Base-by-base conservation (phyloP, 129 eudicot genomes). In the Tanacetum coccineum region DNA sequence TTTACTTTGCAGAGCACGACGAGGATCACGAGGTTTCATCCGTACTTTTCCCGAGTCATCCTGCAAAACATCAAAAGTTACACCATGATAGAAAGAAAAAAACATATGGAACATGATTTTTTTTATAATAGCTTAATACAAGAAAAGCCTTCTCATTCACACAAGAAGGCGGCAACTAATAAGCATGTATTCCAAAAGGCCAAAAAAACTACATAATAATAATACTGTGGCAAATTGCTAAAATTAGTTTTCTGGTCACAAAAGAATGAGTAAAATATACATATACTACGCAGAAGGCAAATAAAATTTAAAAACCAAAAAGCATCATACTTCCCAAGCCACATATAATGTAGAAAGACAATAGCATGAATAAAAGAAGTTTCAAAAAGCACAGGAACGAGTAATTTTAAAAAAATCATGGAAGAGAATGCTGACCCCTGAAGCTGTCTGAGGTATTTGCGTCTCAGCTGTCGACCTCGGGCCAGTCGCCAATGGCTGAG, bases 11-110 rank as follows among this genome's bases (percentile, higher is more conserved):
- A 94, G 88, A 65, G 77, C 81, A 59, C 99, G 99, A 9, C 99
- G 97, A 62, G 99, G 99, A 62, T 94, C 99, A 53, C 99, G 97
- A 32, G 95, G 90, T 73, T 94, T 94, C 99, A 94, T 94, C 26
- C 93, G 95, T 67, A 82, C 75, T 77, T 79, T 89, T 26, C 81
- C 86, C 0, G 67, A 59, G 62, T 84, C 95, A 47, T 93, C 96
- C 92, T 86, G 90, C 76, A 77, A 62, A 52, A 62, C 73, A 67
- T 66, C 75, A 49, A 12, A 74, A 45, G 60, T 68, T 39, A 6
- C 19, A 71, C 39, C 51, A 40, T 36, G 45, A 3, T 59, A 65
- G 25, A 67, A 67, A 53, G 58, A 20, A 25, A 21, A 11, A n/a
- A n/a, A n/a, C n/a, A 22, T n/a, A 50, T 26, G 28, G 15, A 40